Evolutionary conservation across 2,329 filamentous ascomycete species (phyloP).

Genomic region (Aspergillus sergii): DNA sequence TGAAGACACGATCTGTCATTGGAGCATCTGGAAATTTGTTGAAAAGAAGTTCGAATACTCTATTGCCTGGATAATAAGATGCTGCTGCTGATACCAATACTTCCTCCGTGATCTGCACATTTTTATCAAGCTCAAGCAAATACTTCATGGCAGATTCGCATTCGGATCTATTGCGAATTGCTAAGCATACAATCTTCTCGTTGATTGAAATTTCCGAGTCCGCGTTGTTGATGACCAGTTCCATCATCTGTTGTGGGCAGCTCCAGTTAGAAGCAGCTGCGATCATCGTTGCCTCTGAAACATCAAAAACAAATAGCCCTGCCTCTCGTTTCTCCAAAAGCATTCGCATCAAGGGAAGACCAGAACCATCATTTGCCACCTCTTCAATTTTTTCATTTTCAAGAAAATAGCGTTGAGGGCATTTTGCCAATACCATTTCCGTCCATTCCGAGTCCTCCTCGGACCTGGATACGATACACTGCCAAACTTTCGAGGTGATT

Average conservation of each 20-base stretch:
- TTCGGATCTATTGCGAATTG: fast-evolving
- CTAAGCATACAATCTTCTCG: not conserved
- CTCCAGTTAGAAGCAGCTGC: not conserved
- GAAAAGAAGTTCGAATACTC: fast-evolving
- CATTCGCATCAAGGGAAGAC: not conserved
- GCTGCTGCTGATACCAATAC: not conserved
- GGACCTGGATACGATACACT: fast-evolving
- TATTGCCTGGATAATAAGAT: fast-evolving
- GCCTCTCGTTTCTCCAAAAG: not conserved
- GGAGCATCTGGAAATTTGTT: not conserved
- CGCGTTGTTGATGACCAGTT: not conserved
- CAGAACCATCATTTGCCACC: fast-evolving
- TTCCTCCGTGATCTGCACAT: not conserved
- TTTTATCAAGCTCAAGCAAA: not conserved
- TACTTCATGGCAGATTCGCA: not conserved
- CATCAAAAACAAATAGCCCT: not conserved
- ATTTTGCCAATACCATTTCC: not conserved
- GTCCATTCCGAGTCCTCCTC: not conserved
- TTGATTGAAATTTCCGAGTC: not conserved
- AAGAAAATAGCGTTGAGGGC: not conserved
- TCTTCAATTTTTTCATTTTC: not conserved
- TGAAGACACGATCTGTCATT: not conserved
- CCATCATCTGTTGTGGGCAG: not conserved
- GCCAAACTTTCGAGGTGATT: not conserved
- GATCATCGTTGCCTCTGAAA: not conserved